Conservation (phyloP, 2,329 filamentous ascomycete genomes). For the Zymoseptoria crescenta region DNA sequence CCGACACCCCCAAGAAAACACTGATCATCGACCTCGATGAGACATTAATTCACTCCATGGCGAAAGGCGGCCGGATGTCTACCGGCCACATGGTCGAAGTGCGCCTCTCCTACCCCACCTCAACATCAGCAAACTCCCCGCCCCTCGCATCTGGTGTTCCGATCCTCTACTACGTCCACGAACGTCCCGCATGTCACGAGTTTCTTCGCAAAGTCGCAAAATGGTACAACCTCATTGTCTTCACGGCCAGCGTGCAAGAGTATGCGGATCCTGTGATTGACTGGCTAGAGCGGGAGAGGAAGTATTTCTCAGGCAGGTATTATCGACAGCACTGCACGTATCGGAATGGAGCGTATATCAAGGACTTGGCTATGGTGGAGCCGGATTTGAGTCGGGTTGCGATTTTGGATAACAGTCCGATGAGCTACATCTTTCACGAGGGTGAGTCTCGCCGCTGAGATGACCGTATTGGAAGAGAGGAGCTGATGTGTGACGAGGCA, state of each 20-base stretch:
- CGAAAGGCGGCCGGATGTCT: conserved; percentile 90
- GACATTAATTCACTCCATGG: conserved; percentile 95
- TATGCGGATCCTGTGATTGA: conserved; percentile 98
- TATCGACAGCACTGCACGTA: conserved; percentile 97
- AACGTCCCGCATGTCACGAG: conserved; percentile 92
- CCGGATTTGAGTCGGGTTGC: conserved; percentile 96
- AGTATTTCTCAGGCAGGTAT: conserved; percentile 89
- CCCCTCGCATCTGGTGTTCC: conserved; percentile 58
- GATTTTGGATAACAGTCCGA: conserved; percentile 96
- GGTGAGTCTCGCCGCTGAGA: conserved; percentile 48
- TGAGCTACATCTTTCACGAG: conserved; percentile 98
- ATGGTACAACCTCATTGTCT: conserved; percentile 96
- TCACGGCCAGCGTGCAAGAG: conserved; percentile 95
- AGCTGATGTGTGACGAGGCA: conserved; percentile 33
- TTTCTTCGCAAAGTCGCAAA: conserved; percentile 89
- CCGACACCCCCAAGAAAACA: conserved; percentile 68
- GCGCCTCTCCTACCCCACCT: conserved; percentile 21
- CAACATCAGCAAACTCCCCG: conserved; percentile 50
- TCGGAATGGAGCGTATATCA: conserved; percentile 93
- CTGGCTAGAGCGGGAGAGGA: conserved; percentile 93
- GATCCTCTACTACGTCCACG: conserved; percentile 97
- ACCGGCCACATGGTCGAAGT: conserved; percentile 99
- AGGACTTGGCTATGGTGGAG: conserved; percentile 91
- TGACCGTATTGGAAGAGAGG: background rate
- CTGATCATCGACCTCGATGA: conserved; percentile 93